Evolutionary conservation across 2,329 filamentous ascomycete genomes (phyloP), one percentile per base, ranked within the genome.

Genomic region (Dendryphion nanum): DNA sequence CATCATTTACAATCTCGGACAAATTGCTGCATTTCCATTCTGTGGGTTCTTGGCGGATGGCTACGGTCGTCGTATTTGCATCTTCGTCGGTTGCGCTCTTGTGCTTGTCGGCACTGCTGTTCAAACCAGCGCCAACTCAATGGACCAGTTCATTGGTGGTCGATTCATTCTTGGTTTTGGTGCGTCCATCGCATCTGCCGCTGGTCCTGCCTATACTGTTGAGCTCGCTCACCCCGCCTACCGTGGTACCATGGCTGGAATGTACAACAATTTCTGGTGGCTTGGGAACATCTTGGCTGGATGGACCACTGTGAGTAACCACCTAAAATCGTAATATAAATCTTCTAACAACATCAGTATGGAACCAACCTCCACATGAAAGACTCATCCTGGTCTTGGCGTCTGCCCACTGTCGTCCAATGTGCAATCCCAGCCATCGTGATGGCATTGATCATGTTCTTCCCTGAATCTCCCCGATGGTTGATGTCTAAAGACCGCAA

Each of bases 401-500:
- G 76, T 23, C 68, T 61, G 3, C 64, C 64, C 30, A 59, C 49
- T 18, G 21, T 63, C 30, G 45, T 64, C 29, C 49, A 63, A 37
- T 59, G 57, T 38, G 45, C 55, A 30, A 39, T 61, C 8, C 56
- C 59, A 1, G 40, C 42, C 8, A 48, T 79, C 3, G 70, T 77
- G 21, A 69, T 75, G 51, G 38, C 59, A 26, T 51, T 71, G 4
- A 65, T 76, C n/a, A 73, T 72, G 48, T 71, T 80, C 44, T 66
- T 82, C 3, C 78, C 79, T 0, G 79, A 83, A 47, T 78, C 76
- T 0, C 79, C 79, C 1, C 64, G 79, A 38, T 82, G 78, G 78
- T 65, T 81, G 6, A 71, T 79, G 18, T 68, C 70, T 33, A 71
- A 77, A 23, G 75, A 77, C 32, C 72, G 75, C 13, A 63, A 70